Conservation (phyloP, 2,329 filamentous ascomycete species). For the Neopestalotiopsis sp. region DNA sequence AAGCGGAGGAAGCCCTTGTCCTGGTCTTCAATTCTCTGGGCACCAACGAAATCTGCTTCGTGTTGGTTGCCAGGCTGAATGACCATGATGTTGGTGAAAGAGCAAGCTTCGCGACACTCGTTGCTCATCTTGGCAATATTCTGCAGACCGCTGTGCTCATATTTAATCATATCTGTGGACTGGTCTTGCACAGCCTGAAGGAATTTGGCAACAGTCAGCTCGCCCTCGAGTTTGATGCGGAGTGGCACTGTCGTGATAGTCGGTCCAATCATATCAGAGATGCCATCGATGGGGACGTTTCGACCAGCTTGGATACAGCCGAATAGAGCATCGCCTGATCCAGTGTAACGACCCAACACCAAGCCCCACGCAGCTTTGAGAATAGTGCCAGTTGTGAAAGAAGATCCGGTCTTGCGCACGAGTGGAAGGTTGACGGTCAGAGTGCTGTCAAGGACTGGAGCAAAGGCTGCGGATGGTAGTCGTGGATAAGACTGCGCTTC, state of each 20-base stretch:
- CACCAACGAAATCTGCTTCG: constrained; percentile 14
- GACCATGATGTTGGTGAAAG: constrained; percentile 11
- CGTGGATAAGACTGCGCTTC: constrained; percentile 11
- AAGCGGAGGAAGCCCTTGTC: constrained; percentile 2
- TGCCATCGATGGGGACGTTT: constrained; percentile 13
- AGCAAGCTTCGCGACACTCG: not conserved
- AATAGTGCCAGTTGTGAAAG: constrained; percentile 11
- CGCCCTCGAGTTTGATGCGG: constrained; percentile 5
- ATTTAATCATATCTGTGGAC: constrained; percentile 10
- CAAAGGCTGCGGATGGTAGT: constrained; percentile 5
- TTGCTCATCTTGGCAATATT: constrained; percentile 9
- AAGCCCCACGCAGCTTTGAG: constrained; percentile 8
- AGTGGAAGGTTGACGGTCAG: constrained; percentile 14
- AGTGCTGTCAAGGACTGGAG: constrained; percentile 3
- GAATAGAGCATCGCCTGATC: not conserved
- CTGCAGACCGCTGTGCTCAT: constrained; percentile 13
- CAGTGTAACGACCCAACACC: constrained; percentile 5
- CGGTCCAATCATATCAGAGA: constrained; percentile 15
- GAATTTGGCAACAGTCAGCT: constrained; percentile 10
- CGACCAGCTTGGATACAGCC: constrained; percentile 15
- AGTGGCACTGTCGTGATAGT: constrained; percentile 17
- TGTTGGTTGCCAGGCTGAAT: constrained; percentile 11
- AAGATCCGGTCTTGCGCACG: constrained; percentile 8
- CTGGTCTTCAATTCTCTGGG: constrained; percentile 11
- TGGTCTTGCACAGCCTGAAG: constrained; percentile 16